Conservation (phyloP, 108 stramenopile species). For the Skeletonema grethae region DNA sequence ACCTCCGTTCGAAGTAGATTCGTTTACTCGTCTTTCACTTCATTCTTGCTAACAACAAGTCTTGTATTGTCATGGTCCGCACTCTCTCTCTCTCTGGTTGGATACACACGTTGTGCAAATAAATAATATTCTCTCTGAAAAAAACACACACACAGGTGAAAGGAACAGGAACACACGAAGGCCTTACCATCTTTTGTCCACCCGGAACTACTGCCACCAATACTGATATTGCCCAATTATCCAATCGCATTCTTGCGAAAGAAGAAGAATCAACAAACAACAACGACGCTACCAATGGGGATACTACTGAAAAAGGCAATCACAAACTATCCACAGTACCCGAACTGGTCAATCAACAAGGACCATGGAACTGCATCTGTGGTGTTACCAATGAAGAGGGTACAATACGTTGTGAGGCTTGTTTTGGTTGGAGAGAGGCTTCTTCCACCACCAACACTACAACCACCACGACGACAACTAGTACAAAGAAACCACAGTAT, state of each 20-base stretch:
- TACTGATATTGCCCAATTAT: not conserved
- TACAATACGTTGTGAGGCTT: slow-evolving; percentile 19
- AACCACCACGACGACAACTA: slow-evolving; percentile 4
- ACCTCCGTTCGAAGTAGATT: too few species aligned
- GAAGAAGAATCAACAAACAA: not conserved
- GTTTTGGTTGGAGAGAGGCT: slow-evolving; percentile 6
- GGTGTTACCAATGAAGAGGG: slow-evolving; percentile 20
- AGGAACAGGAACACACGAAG: slow-evolving; percentile 42
- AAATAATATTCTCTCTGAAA: too few species aligned
- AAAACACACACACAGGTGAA: slow-evolving; percentile 25
- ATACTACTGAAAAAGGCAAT: not conserved
- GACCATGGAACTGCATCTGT: slow-evolving; percentile 32
- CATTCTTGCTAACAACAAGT: too few species aligned
- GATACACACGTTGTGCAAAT: too few species aligned
- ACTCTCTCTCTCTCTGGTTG: not conserved
- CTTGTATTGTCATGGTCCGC: not conserved
- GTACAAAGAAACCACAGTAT: slow-evolving; percentile 23
- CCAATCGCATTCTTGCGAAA: slow-evolving; percentile 2
- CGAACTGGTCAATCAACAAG: not conserved
- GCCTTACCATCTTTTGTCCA: slow-evolving; percentile 49
- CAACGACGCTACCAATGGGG: not conserved
- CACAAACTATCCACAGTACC: not conserved
- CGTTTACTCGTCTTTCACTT: too few species aligned
- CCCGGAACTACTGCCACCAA: slow-evolving; percentile 32
- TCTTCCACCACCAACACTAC: slow-evolving; percentile 1